These are phyloP conservation scores for Hirschioporus abietinus DNA, from an alignment of 768 basidiomycete genomes.

Conservation along the genomic window DNA sequence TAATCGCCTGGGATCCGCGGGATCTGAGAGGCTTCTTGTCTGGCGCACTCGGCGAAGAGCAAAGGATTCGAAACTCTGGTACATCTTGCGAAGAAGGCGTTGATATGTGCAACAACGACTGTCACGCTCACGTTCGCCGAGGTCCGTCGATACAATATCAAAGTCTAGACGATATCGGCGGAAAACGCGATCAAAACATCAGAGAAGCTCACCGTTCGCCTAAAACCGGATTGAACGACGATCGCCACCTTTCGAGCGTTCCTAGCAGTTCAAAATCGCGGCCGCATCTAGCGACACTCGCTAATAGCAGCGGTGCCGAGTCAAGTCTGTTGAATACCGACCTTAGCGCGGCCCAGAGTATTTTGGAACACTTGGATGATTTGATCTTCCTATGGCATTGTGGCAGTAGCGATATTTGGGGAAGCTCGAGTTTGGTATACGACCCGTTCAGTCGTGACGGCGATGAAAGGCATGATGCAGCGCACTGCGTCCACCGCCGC, in stretches of 20 bases:
- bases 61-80: neutral
- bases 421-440: neutral
- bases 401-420: neutral
- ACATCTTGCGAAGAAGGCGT: neutral
- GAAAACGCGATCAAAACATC: neutral
- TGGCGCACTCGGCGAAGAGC: neutral
- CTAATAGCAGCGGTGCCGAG: neutral
- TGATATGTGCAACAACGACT: no score
- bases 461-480: neutral
- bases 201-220: neutral
- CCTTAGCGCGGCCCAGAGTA: neutral
- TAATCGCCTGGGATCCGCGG: constrained; percentile 9
- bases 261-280: neutral
- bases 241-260: neutral
- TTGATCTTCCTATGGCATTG: neutral
- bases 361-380: neutral
- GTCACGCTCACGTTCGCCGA: neutral
- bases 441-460: neutral
- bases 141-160: neutral
- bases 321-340: neutral
- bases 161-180: neutral
- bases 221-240: neutral
- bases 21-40: neutral
- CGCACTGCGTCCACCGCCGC: neutral
- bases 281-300: neutral